Percentiles rank a stretch among this genome's conserved stretches.
phyloP scores from a whole-genome alignment of 345 rosid species.

The Fremontodendron californicum region DNA sequence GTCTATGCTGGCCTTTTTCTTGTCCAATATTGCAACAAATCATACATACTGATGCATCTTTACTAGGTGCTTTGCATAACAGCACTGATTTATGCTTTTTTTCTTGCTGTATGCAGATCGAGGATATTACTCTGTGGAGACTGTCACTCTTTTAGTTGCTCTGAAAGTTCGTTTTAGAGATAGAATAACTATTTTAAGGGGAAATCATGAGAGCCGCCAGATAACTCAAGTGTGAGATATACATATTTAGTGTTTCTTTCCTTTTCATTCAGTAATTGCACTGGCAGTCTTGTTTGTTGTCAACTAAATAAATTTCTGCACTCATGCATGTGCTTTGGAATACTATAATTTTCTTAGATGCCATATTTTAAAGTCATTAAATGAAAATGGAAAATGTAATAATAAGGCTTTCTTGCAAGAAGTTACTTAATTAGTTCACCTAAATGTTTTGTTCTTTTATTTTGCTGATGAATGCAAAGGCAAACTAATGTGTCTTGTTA shows the following conservation, averaged over 20 bases:
- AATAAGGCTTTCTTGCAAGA: background rate
- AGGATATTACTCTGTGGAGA: slow-evolving; percentile 59
- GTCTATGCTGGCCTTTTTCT: background rate
- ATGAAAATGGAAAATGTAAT: background rate
- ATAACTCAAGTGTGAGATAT: slow-evolving; percentile 55
- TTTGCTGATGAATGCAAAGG: background rate
- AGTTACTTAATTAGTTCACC: background rate
- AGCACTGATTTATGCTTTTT: background rate
- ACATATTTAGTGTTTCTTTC: background rate
- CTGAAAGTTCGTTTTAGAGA: slow-evolving; percentile 54
- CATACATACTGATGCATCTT: background rate
- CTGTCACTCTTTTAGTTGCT: slow-evolving; percentile 53
- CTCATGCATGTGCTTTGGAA: background rate
- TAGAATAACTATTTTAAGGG: too few relatives aligned
- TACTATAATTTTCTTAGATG: background rate
- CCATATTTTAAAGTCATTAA: background rate
- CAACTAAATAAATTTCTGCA: background rate
- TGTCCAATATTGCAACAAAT: background rate
- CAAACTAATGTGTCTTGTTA: background rate
- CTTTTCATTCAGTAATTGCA: background rate
- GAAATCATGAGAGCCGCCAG: too few relatives aligned
- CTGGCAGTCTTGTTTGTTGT: background rate
- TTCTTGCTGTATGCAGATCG: slow-evolving; percentile 38
- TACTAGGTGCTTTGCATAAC: background rate
- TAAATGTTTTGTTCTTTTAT: too few relatives aligned